phyloP scores from a whole-genome alignment of 345 rosid genomes.

The Euphorbia tirucalli region DNA sequence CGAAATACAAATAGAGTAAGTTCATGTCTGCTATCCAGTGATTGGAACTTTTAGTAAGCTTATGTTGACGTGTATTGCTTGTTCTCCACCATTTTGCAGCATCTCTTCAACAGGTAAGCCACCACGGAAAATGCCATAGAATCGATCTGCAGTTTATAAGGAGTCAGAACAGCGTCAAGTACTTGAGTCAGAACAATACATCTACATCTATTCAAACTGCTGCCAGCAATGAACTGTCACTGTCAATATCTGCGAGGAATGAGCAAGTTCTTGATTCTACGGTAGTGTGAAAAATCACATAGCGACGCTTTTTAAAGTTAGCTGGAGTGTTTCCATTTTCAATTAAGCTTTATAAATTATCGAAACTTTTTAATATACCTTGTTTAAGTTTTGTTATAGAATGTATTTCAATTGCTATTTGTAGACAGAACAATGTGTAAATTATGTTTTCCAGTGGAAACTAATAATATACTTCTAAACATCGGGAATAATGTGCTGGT shows the following conservation, averaged over 20 bases:
- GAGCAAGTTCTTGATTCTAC: slow-evolving; percentile 21
- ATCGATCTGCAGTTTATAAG: slow-evolving; percentile 4
- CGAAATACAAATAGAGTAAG: neutral
- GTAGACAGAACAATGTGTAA: slow-evolving; percentile 32
- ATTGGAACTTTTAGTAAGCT: neutral
- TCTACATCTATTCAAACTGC: slow-evolving; percentile 14
- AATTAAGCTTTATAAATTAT: slow-evolving; percentile 22
- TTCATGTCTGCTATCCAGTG: neutral
- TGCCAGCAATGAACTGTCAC: neutral
- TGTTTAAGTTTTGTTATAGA: slow-evolving; percentile 18
- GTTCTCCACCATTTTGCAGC: slow-evolving; percentile 19
- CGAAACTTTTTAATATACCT: neutral
- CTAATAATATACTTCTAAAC: slow-evolving; percentile 13
- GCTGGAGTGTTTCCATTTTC: slow-evolving; percentile 23
- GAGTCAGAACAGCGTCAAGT: neutral
- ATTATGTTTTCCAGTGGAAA: slow-evolving; percentile 18
- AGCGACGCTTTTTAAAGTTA: neutral
- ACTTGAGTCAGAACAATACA: neutral
- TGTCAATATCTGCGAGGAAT: neutral
- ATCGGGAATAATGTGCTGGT: slow-evolving; percentile 9
- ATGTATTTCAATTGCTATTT: slow-evolving; percentile 16
- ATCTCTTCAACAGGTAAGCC: slow-evolving; percentile 9
- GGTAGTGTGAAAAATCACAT: slow-evolving; percentile 5
- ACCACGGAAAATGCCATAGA: slow-evolving; percentile 8
- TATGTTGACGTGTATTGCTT: neutral